phyloP scores from a whole-genome alignment of 164 flowering plant species.

The Aristolochia fimbriata region DNA sequence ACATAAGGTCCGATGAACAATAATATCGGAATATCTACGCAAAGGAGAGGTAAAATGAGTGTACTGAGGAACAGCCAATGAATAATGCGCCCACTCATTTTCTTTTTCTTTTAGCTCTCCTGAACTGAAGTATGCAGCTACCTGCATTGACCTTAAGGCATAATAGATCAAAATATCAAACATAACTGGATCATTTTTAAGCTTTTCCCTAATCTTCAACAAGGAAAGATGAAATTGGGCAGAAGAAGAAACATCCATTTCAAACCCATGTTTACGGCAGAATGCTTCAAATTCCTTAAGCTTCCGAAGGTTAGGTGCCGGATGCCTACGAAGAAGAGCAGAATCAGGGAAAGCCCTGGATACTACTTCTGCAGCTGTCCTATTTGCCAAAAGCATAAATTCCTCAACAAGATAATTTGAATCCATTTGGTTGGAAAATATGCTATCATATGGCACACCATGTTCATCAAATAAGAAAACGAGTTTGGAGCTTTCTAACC shows the following conservation, averaged over 20 bases:
- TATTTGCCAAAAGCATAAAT: constrained; percentile 91
- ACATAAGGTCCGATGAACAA: constrained; percentile 78
- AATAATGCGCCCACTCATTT: constrained; percentile 74
- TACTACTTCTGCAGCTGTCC: constrained; percentile 77
- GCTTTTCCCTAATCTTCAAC: constrained; percentile 44
- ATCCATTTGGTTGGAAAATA: constrained; percentile 30
- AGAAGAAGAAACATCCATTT: constrained; percentile 70
- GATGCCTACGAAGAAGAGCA: constrained; percentile 84
- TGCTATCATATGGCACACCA: constrained; percentile 66
- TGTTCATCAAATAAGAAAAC: constrained; percentile 53
- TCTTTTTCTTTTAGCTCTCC: constrained; percentile 43
- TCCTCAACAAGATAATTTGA: constrained; percentile 85
- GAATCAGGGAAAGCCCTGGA: constrained; percentile 70
- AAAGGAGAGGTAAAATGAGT: constrained; percentile 96
- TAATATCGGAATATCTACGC: constrained; percentile 86
- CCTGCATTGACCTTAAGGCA: constrained; percentile 85
- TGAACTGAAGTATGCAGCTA: constrained; percentile 70
- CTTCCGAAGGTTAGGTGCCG: constrained; percentile 71
- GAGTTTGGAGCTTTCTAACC: constrained; percentile 60
- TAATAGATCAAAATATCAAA: constrained; percentile 56
- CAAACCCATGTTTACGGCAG: constrained; percentile 65
- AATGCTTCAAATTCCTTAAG: constrained; percentile 74
- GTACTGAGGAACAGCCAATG: constrained; percentile 70
- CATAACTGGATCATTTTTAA: constrained; percentile 56
- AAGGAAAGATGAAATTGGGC: constrained; percentile 56